These are phyloP conservation scores for Arabidopsis arenosa DNA, from an alignment of 345 rosid genomes.

Conservation along the genomic window DNA sequence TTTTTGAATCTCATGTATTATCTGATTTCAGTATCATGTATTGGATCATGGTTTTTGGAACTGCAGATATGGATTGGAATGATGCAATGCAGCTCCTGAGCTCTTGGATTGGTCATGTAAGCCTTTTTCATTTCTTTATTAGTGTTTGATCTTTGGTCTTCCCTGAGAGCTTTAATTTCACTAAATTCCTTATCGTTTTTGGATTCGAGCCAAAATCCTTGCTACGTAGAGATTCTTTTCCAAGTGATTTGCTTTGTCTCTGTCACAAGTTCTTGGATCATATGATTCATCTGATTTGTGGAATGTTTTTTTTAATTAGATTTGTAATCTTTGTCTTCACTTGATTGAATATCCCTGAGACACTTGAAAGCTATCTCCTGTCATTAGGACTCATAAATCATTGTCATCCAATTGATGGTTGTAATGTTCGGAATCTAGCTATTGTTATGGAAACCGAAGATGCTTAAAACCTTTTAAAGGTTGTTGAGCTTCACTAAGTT, in stretches of 20 bases:
- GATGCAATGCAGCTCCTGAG: not conserved
- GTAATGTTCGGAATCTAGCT: conserved; percentile 57
- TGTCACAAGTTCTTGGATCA: not conserved
- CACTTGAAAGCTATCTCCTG: conserved; percentile 52
- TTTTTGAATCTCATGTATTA: too few relatives aligned
- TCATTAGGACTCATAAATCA: conserved; percentile 35
- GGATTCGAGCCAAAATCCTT: not conserved
- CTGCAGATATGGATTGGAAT: not conserved
- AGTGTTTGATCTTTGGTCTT: too few relatives aligned
- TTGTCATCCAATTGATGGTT: conserved; percentile 42
- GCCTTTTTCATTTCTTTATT: not conserved
- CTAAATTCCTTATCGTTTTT: too few relatives aligned
- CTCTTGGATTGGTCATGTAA: not conserved
- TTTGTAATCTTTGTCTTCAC: conserved; percentile 31
- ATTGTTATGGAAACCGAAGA: conserved; percentile 65
- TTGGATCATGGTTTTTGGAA: not conserved
- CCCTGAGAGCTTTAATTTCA: too few relatives aligned
- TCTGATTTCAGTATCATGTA: too few relatives aligned
- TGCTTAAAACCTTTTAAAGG: not conserved
- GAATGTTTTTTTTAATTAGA: not conserved
- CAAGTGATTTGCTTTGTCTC: not conserved
- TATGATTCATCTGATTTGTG: not conserved
- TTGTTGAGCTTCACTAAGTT: conserved; percentile 44
- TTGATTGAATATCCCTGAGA: conserved; percentile 51
- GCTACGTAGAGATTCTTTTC: not conserved